phyloP scores from a whole-genome alignment of 2,329 filamentous ascomycete genomes.

The Rhexocercosporidium sp. region DNA sequence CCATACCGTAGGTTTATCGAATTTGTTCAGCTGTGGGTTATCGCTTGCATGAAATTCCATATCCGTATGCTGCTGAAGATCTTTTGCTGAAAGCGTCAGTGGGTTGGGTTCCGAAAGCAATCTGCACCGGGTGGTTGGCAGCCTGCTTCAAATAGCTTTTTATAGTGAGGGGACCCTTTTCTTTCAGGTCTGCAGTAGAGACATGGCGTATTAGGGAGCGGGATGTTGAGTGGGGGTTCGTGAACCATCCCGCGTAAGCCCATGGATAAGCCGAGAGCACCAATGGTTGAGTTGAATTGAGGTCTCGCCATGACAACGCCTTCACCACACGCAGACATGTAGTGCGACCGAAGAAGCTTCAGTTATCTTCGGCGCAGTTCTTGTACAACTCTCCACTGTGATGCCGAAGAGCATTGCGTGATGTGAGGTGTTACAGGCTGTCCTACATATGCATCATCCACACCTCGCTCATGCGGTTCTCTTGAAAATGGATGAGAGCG shows the following conservation, averaged over 20 bases:
- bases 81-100: no score
- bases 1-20: neutral
- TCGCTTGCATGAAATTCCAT: no score
- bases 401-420: neutral
- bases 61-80: no score
- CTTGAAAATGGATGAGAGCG: neutral
- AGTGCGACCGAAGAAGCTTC: neutral
- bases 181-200: neutral
- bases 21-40: no score
- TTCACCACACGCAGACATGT: neutral
- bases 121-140: neutral
- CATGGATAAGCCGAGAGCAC: neutral
- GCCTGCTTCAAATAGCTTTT: neutral
- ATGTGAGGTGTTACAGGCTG: neutral
- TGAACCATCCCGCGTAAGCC: neutral
- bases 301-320: neutral
- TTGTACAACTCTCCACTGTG: neutral
- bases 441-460: conserved; percentile 8
- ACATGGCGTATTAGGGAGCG: neutral
- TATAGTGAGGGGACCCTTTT: neutral
- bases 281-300: neutral
- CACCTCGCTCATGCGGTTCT: neutral
- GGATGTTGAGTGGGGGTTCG: neutral
- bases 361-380: neutral
- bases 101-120: no score